Percentiles rank a stretch among this genome's conserved stretches.
phyloP scores from a whole-genome alignment of 2,329 filamentous ascomycete species.

The Talaromyces funiculosus region DNA sequence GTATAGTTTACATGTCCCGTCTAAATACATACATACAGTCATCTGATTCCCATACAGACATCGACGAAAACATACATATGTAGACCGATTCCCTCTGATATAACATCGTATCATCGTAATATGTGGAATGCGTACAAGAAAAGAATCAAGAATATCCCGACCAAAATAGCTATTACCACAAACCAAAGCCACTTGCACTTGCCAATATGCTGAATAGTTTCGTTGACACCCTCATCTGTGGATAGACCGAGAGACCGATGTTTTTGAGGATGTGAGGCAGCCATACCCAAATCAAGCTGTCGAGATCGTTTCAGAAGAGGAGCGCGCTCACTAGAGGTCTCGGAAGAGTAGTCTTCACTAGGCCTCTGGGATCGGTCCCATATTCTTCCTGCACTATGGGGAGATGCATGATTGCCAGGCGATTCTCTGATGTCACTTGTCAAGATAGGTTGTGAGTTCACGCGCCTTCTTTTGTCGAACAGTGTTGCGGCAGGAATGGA shows the following conservation, averaged over 20 bases:
- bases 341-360: background rate
- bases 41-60: background rate
- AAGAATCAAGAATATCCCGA: slow-evolving; percentile 15
- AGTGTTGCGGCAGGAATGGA: background rate
- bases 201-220: slow-evolving; percentile 12
- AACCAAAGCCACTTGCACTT: slow-evolving; percentile 15
- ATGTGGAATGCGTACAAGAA: slow-evolving; percentile 17
- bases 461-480: background rate
- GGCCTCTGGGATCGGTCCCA: background rate
- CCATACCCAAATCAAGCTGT: background rate
- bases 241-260: background rate
- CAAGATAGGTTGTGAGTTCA: background rate
- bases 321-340: slow-evolving; percentile 3
- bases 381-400: background rate
- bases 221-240: background rate
- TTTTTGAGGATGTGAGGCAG: background rate
- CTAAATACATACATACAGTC: background rate
- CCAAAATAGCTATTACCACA: slow-evolving; percentile 11
- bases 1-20: too few species aligned
- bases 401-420: background rate
- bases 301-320: slow-evolving; percentile 4
- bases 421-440: background rate
- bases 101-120: background rate
- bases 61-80: background rate
- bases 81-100: background rate